Conservation (phyloP, 2,329 filamentous ascomycete species). For the Rhytidhysteron rufulum region DNA sequence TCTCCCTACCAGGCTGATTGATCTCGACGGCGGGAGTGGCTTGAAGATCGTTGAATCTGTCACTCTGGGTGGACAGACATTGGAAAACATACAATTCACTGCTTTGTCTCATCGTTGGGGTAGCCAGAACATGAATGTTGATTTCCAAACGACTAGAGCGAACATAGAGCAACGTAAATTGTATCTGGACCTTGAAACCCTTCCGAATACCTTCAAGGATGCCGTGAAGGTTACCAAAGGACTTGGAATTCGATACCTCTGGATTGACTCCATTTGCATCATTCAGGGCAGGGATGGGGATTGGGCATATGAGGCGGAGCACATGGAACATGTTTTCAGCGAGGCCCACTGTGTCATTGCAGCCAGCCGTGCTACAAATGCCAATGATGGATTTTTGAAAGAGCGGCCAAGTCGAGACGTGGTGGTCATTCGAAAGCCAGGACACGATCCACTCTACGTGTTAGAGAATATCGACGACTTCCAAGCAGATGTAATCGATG, state of each 20-base stretch:
- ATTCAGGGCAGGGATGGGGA: slow-evolving; percentile 5
- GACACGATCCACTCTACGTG: neutral
- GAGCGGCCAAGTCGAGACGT: neutral
- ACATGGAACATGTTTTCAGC: neutral
- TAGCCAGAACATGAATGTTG: neutral
- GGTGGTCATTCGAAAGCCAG: neutral
- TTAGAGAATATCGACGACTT: neutral
- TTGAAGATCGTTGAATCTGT: neutral
- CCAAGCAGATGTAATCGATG: neutral
- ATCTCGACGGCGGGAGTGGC: neutral
- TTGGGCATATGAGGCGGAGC: slow-evolving; percentile 1
- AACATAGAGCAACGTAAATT: neutral
- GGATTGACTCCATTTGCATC: slow-evolving; percentile 8
- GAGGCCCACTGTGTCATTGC: neutral
- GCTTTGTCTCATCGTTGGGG: neutral
- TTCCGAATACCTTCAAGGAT: slow-evolving; percentile 7
- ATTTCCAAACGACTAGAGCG: neutral
- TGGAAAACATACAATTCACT: neutral
- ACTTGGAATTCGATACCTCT: slow-evolving; percentile 7
- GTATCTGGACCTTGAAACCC: neutral
- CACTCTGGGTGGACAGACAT: neutral
- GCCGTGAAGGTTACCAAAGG: slow-evolving; percentile 3
- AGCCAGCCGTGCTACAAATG: neutral
- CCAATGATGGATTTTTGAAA: neutral
- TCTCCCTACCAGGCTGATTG: neutral